These are phyloP conservation scores for Ephemerocybe angulata DNA, from an alignment of 768 basidiomycete species.

Conservation along the genomic window DNA sequence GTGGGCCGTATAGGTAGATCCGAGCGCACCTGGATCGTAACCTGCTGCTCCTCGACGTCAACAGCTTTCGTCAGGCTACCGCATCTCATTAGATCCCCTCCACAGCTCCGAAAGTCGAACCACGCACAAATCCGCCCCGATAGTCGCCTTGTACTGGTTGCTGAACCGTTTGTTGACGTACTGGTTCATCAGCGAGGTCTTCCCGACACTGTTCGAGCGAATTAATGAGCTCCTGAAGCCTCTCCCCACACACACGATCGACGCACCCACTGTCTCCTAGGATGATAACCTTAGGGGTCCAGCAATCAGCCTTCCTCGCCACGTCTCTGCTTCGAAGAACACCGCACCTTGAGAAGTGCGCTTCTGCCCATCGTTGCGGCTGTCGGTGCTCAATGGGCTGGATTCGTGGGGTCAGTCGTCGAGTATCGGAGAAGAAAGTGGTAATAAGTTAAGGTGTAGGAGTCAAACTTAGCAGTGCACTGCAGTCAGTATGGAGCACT, in stretches of 20 bases:
- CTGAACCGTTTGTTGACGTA: slow-evolving; percentile 99
- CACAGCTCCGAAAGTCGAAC: slow-evolving; percentile 4
- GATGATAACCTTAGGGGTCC: slow-evolving; percentile 96
- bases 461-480: not conserved
- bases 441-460: not conserved
- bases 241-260: slow-evolving; percentile 2
- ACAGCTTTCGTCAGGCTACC: slow-evolving; percentile 93
- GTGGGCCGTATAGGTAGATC: not conserved
- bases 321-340: not conserved
- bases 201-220: slow-evolving; percentile 72
- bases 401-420: not conserved
- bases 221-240: slow-evolving; percentile 12
- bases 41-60: slow-evolving; percentile 95
- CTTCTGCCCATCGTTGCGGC: slow-evolving; percentile 3
- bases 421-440: not conserved
- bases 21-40: slow-evolving; percentile 88
- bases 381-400: not conserved
- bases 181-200: slow-evolving; percentile 99
- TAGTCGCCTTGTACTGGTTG: slow-evolving; percentile 99
- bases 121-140: slow-evolving; percentile 92
- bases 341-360: slow-evolving; percentile 6
- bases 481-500: too few species aligned
- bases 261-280: slow-evolving; percentile 93
- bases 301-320: not conserved
- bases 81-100: not conserved